Evolutionary conservation across 108 stramenopile genomes (phyloP).

Genomic region (Ochromonas danica): DNA sequence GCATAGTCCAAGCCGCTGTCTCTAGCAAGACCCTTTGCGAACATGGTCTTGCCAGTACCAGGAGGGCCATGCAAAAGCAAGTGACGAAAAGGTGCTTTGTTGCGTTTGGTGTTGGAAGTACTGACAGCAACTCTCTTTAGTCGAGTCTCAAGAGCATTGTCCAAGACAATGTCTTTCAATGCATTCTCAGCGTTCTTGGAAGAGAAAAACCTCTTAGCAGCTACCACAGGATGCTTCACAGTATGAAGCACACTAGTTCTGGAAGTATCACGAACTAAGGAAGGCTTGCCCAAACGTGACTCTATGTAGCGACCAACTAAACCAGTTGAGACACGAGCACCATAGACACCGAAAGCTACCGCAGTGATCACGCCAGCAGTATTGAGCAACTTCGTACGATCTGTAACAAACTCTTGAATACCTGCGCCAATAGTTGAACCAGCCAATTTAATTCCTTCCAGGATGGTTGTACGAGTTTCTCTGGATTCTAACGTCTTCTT

Average conservation of each 20-base stretch:
- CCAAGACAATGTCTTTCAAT: conserved; percentile 88
- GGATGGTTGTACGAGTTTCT: conserved; percentile 82
- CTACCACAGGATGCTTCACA: conserved; percentile 48
- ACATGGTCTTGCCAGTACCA: conserved; percentile 99
- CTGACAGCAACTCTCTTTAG: conserved; percentile 84
- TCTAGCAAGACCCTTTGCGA: conserved; percentile 88
- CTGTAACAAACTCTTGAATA: conserved; percentile 70
- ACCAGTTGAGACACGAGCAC: conserved; percentile 36
- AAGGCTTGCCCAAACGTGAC: conserved; percentile 88
- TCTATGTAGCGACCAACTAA: conserved; percentile 89
- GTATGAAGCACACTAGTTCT: conserved; percentile 27
- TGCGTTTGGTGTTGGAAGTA: conserved; percentile 92
- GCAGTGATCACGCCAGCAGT: conserved; percentile 84
- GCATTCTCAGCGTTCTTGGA: conserved; percentile 63
- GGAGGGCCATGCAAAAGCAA: conserved; percentile 96
- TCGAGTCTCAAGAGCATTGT: conserved; percentile 71
- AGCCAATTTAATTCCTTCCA: conserved; percentile 84
- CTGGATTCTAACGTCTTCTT: conserved; percentile 70
- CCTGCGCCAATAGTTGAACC: conserved; percentile 81
- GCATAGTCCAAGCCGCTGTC: conserved; percentile 97
- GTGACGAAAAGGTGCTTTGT: conserved; percentile 95
- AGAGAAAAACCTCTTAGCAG: conserved; percentile 38
- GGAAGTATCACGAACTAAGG: conserved; percentile 59
- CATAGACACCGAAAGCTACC: conserved; percentile 84
- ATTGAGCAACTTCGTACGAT: conserved; percentile 83